These are phyloP conservation scores for Pelagomonas calceolata DNA, from an alignment of 108 stramenopile species.

Conservation along the genomic window DNA sequence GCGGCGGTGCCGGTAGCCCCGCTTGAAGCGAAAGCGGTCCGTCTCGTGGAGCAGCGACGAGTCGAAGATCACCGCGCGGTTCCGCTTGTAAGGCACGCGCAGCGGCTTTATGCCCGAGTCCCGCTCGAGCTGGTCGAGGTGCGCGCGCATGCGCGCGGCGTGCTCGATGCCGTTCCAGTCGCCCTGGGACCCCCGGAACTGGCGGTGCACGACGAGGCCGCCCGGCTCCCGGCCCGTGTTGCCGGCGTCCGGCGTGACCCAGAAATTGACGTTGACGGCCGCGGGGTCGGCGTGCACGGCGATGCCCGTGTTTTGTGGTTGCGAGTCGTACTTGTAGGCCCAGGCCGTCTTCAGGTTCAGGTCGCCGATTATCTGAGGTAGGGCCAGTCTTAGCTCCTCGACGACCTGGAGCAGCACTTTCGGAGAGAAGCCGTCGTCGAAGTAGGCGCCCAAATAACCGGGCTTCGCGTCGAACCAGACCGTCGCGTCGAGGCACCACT, in stretches of 20 bases:
- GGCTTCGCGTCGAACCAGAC: constrained; percentile 7
- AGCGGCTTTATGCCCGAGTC: constrained; percentile 47
- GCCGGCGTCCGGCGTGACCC: constrained; percentile 60
- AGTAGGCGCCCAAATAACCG: constrained; percentile 55
- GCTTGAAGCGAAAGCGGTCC: constrained; percentile 45
- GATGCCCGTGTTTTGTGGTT: constrained; percentile 27
- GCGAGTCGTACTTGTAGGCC: constrained; percentile 50
- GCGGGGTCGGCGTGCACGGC: constrained; percentile 66
- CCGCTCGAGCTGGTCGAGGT: constrained; percentile 16
- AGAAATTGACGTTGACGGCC: constrained; percentile 64
- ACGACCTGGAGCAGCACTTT: constrained; percentile 44
- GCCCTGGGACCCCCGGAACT: constrained; percentile 3
- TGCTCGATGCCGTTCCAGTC: constrained; percentile 19
- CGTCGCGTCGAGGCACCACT: not conserved
- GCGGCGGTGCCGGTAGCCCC: constrained; percentile 53
- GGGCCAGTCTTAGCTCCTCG: constrained; percentile 31
- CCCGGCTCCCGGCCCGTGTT: constrained; percentile 40
- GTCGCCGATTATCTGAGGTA: constrained; percentile 48
- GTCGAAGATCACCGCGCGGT: constrained; percentile 70
- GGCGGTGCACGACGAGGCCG: constrained; percentile 52
- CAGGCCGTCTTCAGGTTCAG: constrained; percentile 49
- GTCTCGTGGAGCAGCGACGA: constrained; percentile 65
- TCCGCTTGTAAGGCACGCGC: constrained; percentile 53
- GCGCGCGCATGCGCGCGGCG: constrained; percentile 3
- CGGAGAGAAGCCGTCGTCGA: constrained; percentile 60